phyloP scores from a whole-genome alignment of 2,329 filamentous ascomycete genomes.

The Gliomastix tumulicola region DNA sequence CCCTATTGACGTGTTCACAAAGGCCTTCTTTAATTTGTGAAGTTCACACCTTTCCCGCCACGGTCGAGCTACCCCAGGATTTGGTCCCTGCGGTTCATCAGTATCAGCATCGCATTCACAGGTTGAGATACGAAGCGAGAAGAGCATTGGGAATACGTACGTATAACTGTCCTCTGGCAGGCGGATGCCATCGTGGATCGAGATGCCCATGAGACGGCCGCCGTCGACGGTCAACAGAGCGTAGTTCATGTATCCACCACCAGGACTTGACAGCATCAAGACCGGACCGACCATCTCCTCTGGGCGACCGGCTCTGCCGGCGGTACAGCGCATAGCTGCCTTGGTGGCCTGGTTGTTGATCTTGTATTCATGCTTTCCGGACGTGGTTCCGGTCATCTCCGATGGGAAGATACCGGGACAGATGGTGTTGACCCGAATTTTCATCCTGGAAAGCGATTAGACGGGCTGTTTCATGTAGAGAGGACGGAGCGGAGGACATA shows the following conservation, averaged over 20 bases:
- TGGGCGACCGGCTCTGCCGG: slow-evolving; percentile 13
- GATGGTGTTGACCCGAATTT: slow-evolving; percentile 15
- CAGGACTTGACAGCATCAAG: slow-evolving; percentile 13
- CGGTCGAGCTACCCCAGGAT: no score
- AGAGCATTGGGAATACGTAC: no score
- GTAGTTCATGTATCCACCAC: slow-evolving; percentile 16
- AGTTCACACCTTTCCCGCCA: no score
- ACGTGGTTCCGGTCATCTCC: slow-evolving; percentile 10
- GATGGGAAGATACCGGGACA: slow-evolving; percentile 14
- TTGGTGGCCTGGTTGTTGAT: slow-evolving; percentile 11
- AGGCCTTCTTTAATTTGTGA: no score
- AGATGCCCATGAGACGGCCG: slow-evolving; percentile 6
- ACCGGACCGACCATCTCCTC: slow-evolving; percentile 17
- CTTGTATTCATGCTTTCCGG: slow-evolving; percentile 10
- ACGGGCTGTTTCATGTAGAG: neutral
- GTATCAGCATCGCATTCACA: no score
- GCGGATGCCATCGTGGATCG: slow-evolving; percentile 4
- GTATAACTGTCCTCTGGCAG: slow-evolving; percentile 5
- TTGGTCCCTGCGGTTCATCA: no score
- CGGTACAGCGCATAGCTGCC: slow-evolving; percentile 13
- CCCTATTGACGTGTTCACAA: no score
- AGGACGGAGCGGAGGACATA: slow-evolving; percentile 5
- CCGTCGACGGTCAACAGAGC: slow-evolving; percentile 16
- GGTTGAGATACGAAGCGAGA: no score
- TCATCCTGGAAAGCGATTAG: slow-evolving; percentile 8